Evolutionary conservation across 2,329 filamentous ascomycete genomes (phyloP).

Genomic region (Purpureocillium lavendulum): DNA sequence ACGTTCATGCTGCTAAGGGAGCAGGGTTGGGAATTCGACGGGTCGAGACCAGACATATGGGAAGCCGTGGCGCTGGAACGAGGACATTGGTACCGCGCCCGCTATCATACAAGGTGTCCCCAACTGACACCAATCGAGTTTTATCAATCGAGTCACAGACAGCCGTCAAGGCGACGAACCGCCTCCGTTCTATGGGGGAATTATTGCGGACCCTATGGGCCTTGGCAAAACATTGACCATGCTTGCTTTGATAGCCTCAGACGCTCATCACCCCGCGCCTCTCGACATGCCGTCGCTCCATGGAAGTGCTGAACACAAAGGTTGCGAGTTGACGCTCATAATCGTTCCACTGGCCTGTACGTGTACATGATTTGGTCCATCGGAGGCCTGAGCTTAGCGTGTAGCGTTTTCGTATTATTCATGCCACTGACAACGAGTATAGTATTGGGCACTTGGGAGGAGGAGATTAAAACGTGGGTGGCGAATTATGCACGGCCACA

Average conservation of each 20-base stretch:
- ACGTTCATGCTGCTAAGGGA: constrained; percentile 32
- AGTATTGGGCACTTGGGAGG: no score
- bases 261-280: neutral
- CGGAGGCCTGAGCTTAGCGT: no score
- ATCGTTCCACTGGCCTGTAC: no score
- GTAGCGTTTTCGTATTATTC: no score
- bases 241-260: constrained; percentile 28
- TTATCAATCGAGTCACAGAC: constrained; percentile 23
- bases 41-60: constrained; percentile 23
- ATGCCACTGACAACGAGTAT: no score
- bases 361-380: no score
- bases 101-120: no score
- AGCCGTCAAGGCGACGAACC: constrained; percentile 20
- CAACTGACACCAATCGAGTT: constrained; percentile 13
- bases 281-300: neutral
- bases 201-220: constrained; percentile 39
- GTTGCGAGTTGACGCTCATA: no score
- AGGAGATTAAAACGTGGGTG: no score
- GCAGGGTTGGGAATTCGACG: constrained; percentile 22
- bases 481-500: no score
- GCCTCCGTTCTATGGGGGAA: constrained; percentile 28
- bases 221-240: constrained; percentile 36
- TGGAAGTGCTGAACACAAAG: no score
- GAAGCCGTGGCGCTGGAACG: constrained; percentile 11
- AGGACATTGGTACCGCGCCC: constrained; percentile 13